Conservation (phyloP, 202 grass and related monocot species). For the Zizania palustris region DNA sequence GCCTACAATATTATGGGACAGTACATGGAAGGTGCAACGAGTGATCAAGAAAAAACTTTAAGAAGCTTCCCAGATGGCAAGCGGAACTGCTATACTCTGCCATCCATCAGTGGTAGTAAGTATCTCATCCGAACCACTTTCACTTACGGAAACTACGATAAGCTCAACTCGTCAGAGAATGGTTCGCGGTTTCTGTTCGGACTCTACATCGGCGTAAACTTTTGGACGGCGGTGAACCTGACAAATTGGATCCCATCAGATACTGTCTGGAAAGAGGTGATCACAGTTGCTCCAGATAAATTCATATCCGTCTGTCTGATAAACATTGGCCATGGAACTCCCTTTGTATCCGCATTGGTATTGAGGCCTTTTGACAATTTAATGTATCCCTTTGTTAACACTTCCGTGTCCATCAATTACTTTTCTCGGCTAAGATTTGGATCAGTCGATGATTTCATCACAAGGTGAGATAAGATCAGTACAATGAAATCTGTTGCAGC, state of each 20-base stretch:
- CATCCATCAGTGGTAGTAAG: too few relatives aligned
- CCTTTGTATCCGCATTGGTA: background rate
- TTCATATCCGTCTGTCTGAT: background rate
- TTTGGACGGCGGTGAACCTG: slow-evolving; percentile 17
- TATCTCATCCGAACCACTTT: too few relatives aligned
- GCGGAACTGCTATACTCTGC: too few relatives aligned
- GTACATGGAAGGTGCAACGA: too few relatives aligned
- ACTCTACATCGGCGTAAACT: slow-evolving; percentile 23
- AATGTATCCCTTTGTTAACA: slow-evolving; percentile 28
- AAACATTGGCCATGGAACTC: background rate
- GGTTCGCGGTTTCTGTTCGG: background rate
- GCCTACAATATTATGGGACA: background rate
- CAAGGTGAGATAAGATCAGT: background rate
- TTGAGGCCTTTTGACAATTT: too few relatives aligned
- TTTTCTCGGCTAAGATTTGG: background rate
- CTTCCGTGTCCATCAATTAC: too few relatives aligned
- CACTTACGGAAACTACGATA: slow-evolving; percentile 17
- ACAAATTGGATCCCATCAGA: background rate
- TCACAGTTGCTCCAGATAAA: too few relatives aligned
- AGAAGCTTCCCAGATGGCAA: too few relatives aligned
- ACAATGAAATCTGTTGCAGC: too few relatives aligned
- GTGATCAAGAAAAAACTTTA: too few relatives aligned
- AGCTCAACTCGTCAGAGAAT: background rate
- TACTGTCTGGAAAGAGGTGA: too few relatives aligned
- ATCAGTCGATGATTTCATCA: background rate